Base-by-base conservation (phyloP, 176 grass and related monocot genomes). In the Zoysia pacifica region DNA sequence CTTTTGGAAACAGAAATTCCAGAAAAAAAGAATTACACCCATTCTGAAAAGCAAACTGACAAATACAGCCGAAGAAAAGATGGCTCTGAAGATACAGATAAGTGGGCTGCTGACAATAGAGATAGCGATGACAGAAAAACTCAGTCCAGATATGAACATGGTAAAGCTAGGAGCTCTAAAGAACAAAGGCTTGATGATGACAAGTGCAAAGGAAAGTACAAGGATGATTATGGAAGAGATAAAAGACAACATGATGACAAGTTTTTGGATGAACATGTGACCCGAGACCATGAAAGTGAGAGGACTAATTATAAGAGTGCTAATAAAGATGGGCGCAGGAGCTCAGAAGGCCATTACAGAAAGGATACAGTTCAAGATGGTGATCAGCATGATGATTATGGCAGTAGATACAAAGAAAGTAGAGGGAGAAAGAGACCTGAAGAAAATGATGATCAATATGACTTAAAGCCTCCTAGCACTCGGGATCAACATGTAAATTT, bases 171-270 rank as follows among this genome's bases (percentile, higher is more conserved):
- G 85, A 91, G 80, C 81, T 86, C 87, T 52, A 97, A 90, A 74
- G 94, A 97, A 64, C 87, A 88, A 74, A 94, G 79, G 76, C 74
- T 89, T 62, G 97, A 96, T 44, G 86, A 84, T 84, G 90, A 81
- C 7, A 99, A 99, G 76, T 86, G 91, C 62, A 95, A 86, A 80
- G 88, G 89, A 81, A 95, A 79, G 81, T 86, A 91, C 79, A 88
- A 87, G 85, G 90, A 86, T 79, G 85, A 89, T 66, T 75, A 81
- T 18, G 90, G 81, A 54, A 90, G 74, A 62, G 90, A 90, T 68
- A 85, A 74, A 87, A 87, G 84, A 72, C 89, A 88, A 40, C 79
- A 82, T 37, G 90, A 93, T 76, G 90, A 93, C 44, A 86, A 83
- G 81, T 69, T 71, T 83, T 54, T 82, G 61, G 86, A 94, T 82